These are phyloP conservation scores for Scheffersomyces segobiensis DNA, from an alignment of 1,139 yeast species.

Conservation along the genomic window DNA sequence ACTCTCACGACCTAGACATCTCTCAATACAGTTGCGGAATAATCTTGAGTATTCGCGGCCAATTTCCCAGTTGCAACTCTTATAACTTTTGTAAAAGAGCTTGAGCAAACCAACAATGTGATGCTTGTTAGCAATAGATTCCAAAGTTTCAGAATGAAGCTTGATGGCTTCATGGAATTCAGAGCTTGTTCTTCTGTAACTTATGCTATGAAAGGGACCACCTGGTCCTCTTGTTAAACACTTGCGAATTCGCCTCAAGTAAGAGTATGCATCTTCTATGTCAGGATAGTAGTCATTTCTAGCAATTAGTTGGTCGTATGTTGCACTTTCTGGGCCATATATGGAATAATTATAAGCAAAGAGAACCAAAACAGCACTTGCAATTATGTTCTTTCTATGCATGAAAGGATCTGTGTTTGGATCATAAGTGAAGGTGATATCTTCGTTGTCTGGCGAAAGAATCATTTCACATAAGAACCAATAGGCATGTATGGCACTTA, in stretches of 20 bases:
- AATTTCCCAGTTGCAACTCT: slow-evolving; percentile 55
- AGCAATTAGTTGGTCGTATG: slow-evolving; percentile 18
- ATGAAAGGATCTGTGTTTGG: slow-evolving; percentile 54
- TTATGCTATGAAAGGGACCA: slow-evolving; percentile 20
- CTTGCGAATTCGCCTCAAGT: slow-evolving; percentile 33
- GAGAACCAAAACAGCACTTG: slow-evolving; percentile 51
- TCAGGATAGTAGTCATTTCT: slow-evolving; percentile 19
- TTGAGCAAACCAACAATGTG: slow-evolving; percentile 56
- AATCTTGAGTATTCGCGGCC: slow-evolving; percentile 58
- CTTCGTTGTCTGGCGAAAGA: slow-evolving; percentile 17
- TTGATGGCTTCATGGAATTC: slow-evolving; percentile 6
- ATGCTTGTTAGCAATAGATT: slow-evolving; percentile 33
- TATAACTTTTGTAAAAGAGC: slow-evolving; percentile 25
- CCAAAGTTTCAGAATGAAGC: slow-evolving; percentile 5
- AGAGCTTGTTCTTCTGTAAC: slow-evolving; percentile 2
- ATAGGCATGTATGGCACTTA: slow-evolving; percentile 13
- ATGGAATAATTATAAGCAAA: slow-evolving; percentile 58
- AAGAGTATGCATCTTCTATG: slow-evolving; percentile 40
- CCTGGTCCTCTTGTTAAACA: slow-evolving; percentile 27
- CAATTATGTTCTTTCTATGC: slow-evolving; percentile 58
- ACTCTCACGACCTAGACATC: slow-evolving; percentile 52
- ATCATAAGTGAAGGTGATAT: slow-evolving; percentile 34
- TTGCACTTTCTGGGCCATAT: slow-evolving; percentile 55
- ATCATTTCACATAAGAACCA: slow-evolving; percentile 16
- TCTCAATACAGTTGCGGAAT: slow-evolving; percentile 53